A percentile compares a stretch with the other conserved stretches of the same genome.
These are phyloP conservation scores for Thielaviopsis populi DNA, from an alignment of 2,329 filamentous ascomycete genomes.

Conservation along the genomic window DNA sequence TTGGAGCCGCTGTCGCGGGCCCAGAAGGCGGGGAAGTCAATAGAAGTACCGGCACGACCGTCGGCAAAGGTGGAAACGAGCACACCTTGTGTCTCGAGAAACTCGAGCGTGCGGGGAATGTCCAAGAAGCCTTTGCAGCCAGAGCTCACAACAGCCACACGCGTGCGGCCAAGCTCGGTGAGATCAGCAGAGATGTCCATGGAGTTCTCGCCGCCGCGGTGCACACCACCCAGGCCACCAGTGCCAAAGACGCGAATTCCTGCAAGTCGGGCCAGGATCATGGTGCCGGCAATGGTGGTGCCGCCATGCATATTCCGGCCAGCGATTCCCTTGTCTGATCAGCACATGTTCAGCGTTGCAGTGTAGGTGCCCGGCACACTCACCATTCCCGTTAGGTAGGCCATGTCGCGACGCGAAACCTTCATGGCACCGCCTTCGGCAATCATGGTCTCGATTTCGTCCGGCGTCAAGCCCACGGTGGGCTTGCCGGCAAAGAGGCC, in stretches of 20 bases:
- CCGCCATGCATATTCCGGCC: conserved; percentile 66
- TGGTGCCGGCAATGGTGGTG: conserved; percentile 86
- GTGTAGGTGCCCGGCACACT: conserved; percentile 21
- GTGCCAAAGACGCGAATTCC: conserved; percentile 91
- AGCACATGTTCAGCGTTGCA: background rate
- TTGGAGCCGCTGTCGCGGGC: conserved; percentile 69
- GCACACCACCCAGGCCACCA: conserved; percentile 85
- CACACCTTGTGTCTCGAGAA: conserved; percentile 56
- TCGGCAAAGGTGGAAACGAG: conserved; percentile 82
- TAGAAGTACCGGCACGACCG: conserved; percentile 45
- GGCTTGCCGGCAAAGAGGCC: conserved; percentile 74
- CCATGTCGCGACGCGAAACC: conserved; percentile 73
- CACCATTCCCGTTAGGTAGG: conserved; percentile 65
- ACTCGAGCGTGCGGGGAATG: conserved; percentile 74
- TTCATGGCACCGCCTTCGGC: conserved; percentile 56
- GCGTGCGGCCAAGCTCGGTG: conserved; percentile 79
- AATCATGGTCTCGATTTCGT: conserved; percentile 61
- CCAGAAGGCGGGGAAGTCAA: conserved; percentile 91
- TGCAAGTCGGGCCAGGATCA: conserved; percentile 72
- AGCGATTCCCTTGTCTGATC: conserved; percentile 41
- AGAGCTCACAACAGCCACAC: conserved; percentile 74
- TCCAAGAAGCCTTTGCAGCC: conserved; percentile 96
- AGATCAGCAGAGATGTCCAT: conserved; percentile 94
- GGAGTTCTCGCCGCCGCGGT: conserved; percentile 69
- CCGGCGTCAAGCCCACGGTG: conserved; percentile 56